Evolutionary conservation across 306 rosid genomes (phyloP).

Genomic region (Alnus glutinosa): DNA sequence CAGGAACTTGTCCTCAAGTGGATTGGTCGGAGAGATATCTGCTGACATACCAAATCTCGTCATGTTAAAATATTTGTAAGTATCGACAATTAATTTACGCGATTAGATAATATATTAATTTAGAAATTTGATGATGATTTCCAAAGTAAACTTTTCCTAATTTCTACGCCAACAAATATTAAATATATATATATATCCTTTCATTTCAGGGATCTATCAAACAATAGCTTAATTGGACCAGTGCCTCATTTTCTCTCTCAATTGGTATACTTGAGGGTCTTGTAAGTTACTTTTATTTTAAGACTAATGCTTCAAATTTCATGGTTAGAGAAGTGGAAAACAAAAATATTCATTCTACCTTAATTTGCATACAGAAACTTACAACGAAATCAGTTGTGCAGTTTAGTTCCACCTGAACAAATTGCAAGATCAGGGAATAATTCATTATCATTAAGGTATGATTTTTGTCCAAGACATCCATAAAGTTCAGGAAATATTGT

Average conservation of each 20-base stretch:
- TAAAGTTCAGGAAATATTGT: no score
- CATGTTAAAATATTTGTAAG: constrained; percentile 51
- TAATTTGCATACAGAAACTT: constrained; percentile 49
- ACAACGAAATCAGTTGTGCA: constrained; percentile 37
- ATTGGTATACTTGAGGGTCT: constrained; percentile 26
- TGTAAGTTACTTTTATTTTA: constrained; percentile 39
- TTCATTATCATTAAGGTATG: constrained; percentile 49
- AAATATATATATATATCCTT: constrained; percentile 13
- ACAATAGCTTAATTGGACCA: constrained; percentile 45
- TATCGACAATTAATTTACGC: background rate
- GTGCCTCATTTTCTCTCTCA: constrained; percentile 38
- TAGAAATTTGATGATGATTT: background rate
- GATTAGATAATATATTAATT: background rate
- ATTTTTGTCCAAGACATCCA: background rate
- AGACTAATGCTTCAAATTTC: background rate
- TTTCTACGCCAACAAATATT: background rate
- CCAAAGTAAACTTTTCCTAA: background rate
- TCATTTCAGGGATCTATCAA: constrained; percentile 57
- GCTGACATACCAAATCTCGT: constrained; percentile 37
- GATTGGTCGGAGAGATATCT: constrained; percentile 42
- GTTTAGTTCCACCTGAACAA: constrained; percentile 40
- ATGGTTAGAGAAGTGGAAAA: background rate
- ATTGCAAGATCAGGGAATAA: constrained; percentile 32
- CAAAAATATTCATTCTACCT: constrained; percentile 15
- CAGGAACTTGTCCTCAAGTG: constrained; percentile 52